phyloP scores from a whole-genome alignment of 352 stramenopile species.

The Phytophthora idaei region DNA sequence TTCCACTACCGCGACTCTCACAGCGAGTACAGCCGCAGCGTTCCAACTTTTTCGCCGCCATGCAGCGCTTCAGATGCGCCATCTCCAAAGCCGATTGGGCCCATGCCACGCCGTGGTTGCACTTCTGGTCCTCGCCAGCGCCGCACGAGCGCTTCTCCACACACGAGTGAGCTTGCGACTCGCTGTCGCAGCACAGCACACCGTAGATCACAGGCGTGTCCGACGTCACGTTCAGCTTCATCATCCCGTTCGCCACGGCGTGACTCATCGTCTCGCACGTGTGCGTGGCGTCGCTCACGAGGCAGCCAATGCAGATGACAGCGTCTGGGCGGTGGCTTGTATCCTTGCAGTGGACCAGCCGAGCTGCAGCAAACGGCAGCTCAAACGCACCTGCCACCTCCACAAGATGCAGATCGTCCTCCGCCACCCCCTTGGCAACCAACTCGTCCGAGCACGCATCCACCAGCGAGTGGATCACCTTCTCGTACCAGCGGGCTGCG shows the following conservation, averaged over 20 bases:
- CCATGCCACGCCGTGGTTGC: constrained; percentile 64
- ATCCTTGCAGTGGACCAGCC: constrained; percentile 69
- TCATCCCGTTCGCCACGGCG: constrained; percentile 93
- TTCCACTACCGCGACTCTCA: constrained; percentile 27
- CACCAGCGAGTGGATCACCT: constrained; percentile 55
- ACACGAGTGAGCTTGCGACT: constrained; percentile 91
- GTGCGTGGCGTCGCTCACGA: constrained; percentile 95
- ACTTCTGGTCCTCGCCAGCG: constrained; percentile 36
- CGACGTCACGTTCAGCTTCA: constrained; percentile 95
- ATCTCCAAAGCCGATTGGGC: constrained; percentile 85
- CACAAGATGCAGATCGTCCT: constrained; percentile 49
- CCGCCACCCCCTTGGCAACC: constrained; percentile 56
- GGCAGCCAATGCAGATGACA: constrained; percentile 95
- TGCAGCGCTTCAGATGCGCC: constrained; percentile 82
- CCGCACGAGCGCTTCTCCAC: constrained; percentile 40
- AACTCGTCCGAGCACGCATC: constrained; percentile 60
- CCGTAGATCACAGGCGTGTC: constrained; percentile 85
- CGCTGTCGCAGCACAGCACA: constrained; percentile 93
- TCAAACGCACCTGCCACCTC: constrained; percentile 95
- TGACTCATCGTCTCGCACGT: constrained; percentile 98
- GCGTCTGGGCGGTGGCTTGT: constrained; percentile 88
- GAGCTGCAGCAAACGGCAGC: constrained; percentile 92
- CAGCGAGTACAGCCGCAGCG: constrained; percentile 6
- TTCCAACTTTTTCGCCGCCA: constrained; percentile 37
- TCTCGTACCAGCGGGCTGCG: constrained; percentile 66